phyloP scores from a whole-genome alignment of 768 basidiomycete genomes.

The Mycena haematopus region DNA sequence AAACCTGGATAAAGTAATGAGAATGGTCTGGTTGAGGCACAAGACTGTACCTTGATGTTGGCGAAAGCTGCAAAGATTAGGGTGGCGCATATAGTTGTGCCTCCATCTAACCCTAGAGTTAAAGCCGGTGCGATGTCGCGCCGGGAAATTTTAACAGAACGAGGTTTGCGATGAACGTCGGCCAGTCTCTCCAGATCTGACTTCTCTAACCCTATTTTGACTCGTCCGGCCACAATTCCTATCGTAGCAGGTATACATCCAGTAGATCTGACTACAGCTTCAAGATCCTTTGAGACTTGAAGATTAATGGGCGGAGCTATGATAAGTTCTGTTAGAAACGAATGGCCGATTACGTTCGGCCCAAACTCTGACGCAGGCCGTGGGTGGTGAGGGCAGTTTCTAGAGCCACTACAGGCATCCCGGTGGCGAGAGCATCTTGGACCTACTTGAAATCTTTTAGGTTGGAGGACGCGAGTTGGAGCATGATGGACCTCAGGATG shows the following conservation, averaged over 20 bases:
- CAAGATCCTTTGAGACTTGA: conserved; percentile 73
- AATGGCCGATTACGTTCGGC: too few relatives aligned
- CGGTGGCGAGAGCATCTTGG: conserved; percentile 71
- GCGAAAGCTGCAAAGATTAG: conserved; percentile 77
- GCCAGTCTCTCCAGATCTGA: conserved; percentile 75
- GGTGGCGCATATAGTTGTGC: conserved; percentile 77
- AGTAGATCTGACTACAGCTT: conserved; percentile 72
- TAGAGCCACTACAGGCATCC: conserved; percentile 82
- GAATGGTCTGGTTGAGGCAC: conserved; percentile 9
- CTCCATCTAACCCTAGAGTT: conserved; percentile 71
- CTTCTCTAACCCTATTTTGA: conserved; percentile 82
- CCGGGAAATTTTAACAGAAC: conserved; percentile 70
- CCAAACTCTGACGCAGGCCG: conserved; percentile 72
- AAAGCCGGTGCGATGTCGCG: conserved; percentile 83
- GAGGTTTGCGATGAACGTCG: conserved; percentile 48
- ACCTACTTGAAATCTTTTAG: conserved; percentile 41
- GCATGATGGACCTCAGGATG: conserved; percentile 63
- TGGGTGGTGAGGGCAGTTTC: conserved; percentile 91
- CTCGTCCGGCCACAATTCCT: conserved; percentile 78
- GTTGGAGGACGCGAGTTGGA: not conserved
- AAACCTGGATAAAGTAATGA: conserved; percentile 56
- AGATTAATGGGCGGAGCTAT: conserved; percentile 70
- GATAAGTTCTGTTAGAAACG: too few relatives aligned
- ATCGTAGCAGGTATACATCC: conserved; percentile 92
- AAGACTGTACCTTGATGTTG: conserved; percentile 71